These are phyloP conservation scores for Aureobasidium sp. DNA, from an alignment of 2,329 filamentous ascomycete genomes.

Conservation along the genomic window DNA sequence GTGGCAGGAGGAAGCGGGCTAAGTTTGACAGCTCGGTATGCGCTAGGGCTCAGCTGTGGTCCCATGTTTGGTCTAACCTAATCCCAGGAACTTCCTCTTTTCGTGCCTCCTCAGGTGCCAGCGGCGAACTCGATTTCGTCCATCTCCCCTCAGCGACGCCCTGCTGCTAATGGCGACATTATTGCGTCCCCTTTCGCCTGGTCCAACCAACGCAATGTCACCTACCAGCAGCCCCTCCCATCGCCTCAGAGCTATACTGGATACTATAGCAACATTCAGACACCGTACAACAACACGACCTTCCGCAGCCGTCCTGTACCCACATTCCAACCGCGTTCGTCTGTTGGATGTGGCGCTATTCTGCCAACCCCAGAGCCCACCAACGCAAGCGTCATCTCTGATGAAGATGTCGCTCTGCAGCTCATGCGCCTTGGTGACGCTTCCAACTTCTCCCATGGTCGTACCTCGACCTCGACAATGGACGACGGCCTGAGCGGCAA, in stretches of 20 bases:
- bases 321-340: conserved; percentile 33
- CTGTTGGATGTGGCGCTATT: conserved; percentile 46
- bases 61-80: conserved; percentile 15
- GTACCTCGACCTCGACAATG: conserved; percentile 84
- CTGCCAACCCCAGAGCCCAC: conserved; percentile 95
- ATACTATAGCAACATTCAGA: conserved; percentile 14
- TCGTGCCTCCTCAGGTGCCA: conserved; percentile 88
- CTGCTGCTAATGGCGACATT: conserved; percentile 59
- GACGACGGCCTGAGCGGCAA: conserved; percentile 90
- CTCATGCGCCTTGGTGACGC: conserved; percentile 92
- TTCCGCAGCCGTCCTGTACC: conserved; percentile 51
- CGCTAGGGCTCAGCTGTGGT: conserved; percentile 21
- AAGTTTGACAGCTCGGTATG: conserved; percentile 97
- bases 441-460: conserved; percentile 81
- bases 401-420: conserved; percentile 95
- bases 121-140: conserved; percentile 96
- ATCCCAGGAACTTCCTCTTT: conserved; percentile 80
- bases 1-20: conserved; percentile 86
- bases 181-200: conserved; percentile 57
- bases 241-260: conserved; percentile 68
- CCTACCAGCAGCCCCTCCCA: conserved; percentile 66
- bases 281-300: conserved; percentile 29
- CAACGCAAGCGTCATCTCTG: conserved; percentile 90
- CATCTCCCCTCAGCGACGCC: conserved; percentile 77
- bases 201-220: conserved; percentile 70